A percentile compares a stretch with the other conserved stretches of the same genome.
phyloP scores from a whole-genome alignment of 75 land plant species.

The Cunninghamia lanceolata region DNA sequence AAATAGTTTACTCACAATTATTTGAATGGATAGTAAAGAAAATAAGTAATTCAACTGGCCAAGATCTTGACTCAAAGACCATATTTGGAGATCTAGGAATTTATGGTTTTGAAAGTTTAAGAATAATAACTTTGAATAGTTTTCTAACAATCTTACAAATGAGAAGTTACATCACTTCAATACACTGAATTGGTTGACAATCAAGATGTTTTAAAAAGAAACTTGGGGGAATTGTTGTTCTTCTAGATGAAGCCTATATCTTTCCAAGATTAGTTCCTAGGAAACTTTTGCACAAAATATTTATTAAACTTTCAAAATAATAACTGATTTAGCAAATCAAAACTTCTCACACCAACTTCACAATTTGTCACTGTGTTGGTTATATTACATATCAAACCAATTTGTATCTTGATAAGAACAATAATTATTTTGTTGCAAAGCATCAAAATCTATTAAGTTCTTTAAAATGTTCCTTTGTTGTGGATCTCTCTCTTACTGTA shows the following conservation, averaged over 20 bases:
- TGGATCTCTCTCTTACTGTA: slow-evolving; percentile 69
- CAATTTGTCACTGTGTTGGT: slow-evolving; percentile 93
- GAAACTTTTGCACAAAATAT: slow-evolving; percentile 96
- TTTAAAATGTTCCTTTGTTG: slow-evolving; percentile 82
- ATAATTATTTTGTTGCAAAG: slow-evolving; percentile 98
- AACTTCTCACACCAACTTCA: slow-evolving; percentile 90
- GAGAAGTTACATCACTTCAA: slow-evolving; percentile 98
- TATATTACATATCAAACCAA: slow-evolving; percentile 99
- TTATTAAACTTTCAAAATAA: slow-evolving; percentile 87
- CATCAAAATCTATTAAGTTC: slow-evolving; percentile 90
- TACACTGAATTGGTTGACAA: slow-evolving; percentile 98
- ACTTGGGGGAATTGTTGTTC: slow-evolving; percentile 94
- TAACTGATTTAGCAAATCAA: slow-evolving; percentile 94
- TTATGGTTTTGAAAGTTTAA: slow-evolving; percentile 99
- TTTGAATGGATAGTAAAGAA: slow-evolving; percentile 99
- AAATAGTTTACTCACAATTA: slow-evolving; percentile 81
- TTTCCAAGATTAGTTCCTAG: slow-evolving; percentile 96
- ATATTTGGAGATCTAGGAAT: slow-evolving; percentile 96
- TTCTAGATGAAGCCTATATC: slow-evolving; percentile 98
- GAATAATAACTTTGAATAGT: slow-evolving; percentile 97
- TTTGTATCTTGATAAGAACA: slow-evolving; percentile 89
- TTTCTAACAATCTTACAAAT: slow-evolving; percentile 94
- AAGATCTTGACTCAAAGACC: slow-evolving; percentile 82
- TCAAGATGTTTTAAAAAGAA: slow-evolving; percentile 97
- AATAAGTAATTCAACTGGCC: slow-evolving; percentile 90